These are phyloP conservation scores for Blastobotrys buckinghamii DNA, from an alignment of 1,139 yeast species.

Conservation along the genomic window DNA sequence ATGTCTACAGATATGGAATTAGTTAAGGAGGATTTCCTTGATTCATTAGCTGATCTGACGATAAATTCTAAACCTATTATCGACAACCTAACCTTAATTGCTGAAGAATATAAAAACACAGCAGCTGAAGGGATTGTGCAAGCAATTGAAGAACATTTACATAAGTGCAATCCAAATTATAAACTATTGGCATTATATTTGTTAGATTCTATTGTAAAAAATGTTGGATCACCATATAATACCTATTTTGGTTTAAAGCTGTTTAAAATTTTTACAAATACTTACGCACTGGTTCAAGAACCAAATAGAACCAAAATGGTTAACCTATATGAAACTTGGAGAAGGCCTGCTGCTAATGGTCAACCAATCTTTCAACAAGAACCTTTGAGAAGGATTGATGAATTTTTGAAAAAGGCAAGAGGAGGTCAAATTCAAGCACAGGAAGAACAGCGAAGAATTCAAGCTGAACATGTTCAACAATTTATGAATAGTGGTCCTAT, in stretches of 20 bases:
- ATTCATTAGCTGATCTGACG: conserved; percentile 68
- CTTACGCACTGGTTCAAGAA: conserved; percentile 74
- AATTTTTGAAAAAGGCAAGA: conserved; percentile 48
- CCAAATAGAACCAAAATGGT: conserved; percentile 65
- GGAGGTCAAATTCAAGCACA: conserved; percentile 7
- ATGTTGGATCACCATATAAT: conserved; percentile 84
- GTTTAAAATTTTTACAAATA: conserved; percentile 63
- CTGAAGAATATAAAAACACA: conserved; percentile 65
- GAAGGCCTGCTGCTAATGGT: conserved; percentile 49
- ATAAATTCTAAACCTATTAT: conserved; percentile 89
- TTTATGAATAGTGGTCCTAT: conserved; percentile 18
- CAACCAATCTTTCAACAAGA: conserved; percentile 67
- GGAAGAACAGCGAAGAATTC: conserved; percentile 12
- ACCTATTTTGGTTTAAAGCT: conserved; percentile 63
- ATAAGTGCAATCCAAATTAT: conserved; percentile 69
- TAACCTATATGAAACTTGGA: conserved; percentile 86
- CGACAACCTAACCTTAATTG: conserved; percentile 76
- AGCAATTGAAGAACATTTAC: conserved; percentile 61
- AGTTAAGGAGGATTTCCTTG: conserved; percentile 58
- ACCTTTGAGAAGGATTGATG: conserved; percentile 67
- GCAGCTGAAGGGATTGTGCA: conserved; percentile 73
- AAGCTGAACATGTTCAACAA: conserved; percentile 15
- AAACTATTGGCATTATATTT: conserved; percentile 79
- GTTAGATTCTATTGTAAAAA: conserved; percentile 89
- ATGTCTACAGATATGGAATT: conserved; percentile 33